phyloP scores from a whole-genome alignment of 2,329 filamentous ascomycete species.

The Claviceps paspali region DNA sequence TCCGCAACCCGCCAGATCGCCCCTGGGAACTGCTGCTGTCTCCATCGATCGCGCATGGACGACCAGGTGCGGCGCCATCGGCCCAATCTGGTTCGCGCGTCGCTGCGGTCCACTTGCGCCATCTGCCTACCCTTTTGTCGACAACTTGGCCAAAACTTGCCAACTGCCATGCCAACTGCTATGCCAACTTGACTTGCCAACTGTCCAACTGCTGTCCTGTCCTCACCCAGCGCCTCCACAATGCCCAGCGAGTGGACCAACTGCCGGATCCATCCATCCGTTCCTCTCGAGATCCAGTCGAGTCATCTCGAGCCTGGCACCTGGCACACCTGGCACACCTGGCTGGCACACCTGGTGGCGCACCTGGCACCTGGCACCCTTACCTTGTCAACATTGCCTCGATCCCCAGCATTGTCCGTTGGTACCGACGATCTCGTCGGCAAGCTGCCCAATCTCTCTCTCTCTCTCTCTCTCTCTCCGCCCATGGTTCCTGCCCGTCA shows the following conservation, averaged over 20 bases:
- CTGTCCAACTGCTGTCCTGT: neutral
- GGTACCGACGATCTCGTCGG: conserved; percentile 6
- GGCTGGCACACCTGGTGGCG: no score
- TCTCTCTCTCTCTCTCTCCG: neutral
- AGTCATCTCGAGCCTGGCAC: no score
- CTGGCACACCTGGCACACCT: no score
- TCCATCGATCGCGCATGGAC: conserved; percentile 5
- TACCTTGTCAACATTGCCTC: no score
- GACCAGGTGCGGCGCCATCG: conserved; percentile 4
- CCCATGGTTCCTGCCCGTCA: neutral
- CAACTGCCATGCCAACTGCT: no score
- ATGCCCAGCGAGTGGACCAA: conserved; percentile 1
- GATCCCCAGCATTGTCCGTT: conserved; percentile 4
- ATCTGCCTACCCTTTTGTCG: no score
- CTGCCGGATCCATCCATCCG: neutral
- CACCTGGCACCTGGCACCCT: no score
- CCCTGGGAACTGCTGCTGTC: neutral
- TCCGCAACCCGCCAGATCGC: conserved; percentile 6
- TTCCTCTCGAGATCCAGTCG: no score
- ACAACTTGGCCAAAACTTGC: no score
- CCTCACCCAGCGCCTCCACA: neutral
- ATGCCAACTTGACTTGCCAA: no score
- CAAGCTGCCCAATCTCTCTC: conserved; percentile 1
- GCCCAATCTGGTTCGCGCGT: conserved; percentile 3
- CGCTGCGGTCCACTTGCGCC: neutral